These are phyloP conservation scores for Phialocephala sp. DNA, from an alignment of 2,329 filamentous ascomycete species.

Conservation along the genomic window DNA sequence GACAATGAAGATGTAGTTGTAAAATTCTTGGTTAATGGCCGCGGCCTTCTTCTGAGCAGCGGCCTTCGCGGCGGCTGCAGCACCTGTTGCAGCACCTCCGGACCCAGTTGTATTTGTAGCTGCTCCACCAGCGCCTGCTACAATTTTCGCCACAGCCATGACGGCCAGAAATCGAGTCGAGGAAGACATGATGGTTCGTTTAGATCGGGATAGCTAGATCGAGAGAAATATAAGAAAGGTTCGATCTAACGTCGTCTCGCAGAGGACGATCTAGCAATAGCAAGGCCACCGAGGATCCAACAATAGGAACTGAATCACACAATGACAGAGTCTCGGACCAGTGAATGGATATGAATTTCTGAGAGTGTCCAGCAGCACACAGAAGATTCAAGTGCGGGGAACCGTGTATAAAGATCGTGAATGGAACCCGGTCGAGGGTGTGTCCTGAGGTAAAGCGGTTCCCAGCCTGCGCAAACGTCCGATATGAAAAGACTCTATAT, in stretches of 20 bases:
- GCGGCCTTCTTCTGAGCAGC: slow-evolving; percentile 34
- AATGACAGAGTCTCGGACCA: slow-evolving; percentile 14
- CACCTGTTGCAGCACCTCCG: slow-evolving; percentile 23
- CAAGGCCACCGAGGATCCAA: background rate
- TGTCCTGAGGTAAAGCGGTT: slow-evolving; percentile 2
- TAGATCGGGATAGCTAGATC: slow-evolving; percentile 5
- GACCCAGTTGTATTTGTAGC: slow-evolving; percentile 24
- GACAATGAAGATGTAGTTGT: slow-evolving; percentile 65
- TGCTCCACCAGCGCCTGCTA: slow-evolving; percentile 24
- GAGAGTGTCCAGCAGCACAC: slow-evolving; percentile 34
- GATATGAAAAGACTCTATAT: slow-evolving; percentile 11
- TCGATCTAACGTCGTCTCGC: slow-evolving; percentile 1
- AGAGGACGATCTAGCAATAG: slow-evolving; percentile 8
- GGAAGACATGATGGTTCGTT: slow-evolving; percentile 31
- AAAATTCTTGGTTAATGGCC: slow-evolving; percentile 57
- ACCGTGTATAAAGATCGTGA: slow-evolving; percentile 23
- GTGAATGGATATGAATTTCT: slow-evolving; percentile 21
- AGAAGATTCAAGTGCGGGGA: slow-evolving; percentile 26
- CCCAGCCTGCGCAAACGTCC: slow-evolving; percentile 10
- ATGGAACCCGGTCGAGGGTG: slow-evolving; percentile 15
- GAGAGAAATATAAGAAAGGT: background rate
- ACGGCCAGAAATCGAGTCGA: slow-evolving; percentile 30
- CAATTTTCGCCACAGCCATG: slow-evolving; percentile 32
- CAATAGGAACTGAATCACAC: background rate
- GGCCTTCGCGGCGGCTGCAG: slow-evolving; percentile 24